Evolutionary conservation across 2,329 filamentous ascomycete species (phyloP), one percentile per base, ranked within the genome.

Genomic region (Colletotrichum sp.): DNA sequence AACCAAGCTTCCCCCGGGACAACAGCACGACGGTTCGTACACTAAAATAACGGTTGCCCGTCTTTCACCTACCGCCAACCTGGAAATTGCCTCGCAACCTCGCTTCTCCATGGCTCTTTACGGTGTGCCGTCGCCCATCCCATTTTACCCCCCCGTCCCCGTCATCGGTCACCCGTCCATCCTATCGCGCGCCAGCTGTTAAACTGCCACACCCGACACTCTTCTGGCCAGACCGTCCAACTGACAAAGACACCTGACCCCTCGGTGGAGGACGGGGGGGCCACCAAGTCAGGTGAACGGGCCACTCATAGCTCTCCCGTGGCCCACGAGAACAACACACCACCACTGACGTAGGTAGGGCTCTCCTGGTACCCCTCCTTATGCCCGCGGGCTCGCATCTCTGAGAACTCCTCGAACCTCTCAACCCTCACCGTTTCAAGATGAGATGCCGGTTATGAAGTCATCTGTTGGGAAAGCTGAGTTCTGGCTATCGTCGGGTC

Each of bases 291-390:
- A 76, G 74, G 74, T 71, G 74, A 71, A 75, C 38, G 38, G 61
- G 61, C 74, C 74, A 74, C 66, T 76, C 74, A 76, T 61, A 71
- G 67, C 66, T 65, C 52, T 70, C 52, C 34, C 26, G 55, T 21
- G 65, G 74, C 72, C 74, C 74, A 76, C 74, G 74, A 74, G 74
- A 76, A 76, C 71, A 76, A 70, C 74, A 70, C 74, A 76, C 71
- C 65, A 71, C 36, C 66, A 24, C 65, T 76, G 74, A 76, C 74
- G 74, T 76, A 71, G 26, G 66, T 73, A 76, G 58, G 74, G 74
- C 28, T 64, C 48, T 60, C 55, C 70, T 71, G 34, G 48, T 60
- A 57, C 64, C 65, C 70, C 70, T 68, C 73, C 36, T 73, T 28
- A 73, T 65, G 57, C 73, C 61, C 32, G 63, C 24, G 55, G 32